Evolutionary conservation across 176 grass and related monocot species (phyloP).

Genomic region (Poa annua): DNA sequence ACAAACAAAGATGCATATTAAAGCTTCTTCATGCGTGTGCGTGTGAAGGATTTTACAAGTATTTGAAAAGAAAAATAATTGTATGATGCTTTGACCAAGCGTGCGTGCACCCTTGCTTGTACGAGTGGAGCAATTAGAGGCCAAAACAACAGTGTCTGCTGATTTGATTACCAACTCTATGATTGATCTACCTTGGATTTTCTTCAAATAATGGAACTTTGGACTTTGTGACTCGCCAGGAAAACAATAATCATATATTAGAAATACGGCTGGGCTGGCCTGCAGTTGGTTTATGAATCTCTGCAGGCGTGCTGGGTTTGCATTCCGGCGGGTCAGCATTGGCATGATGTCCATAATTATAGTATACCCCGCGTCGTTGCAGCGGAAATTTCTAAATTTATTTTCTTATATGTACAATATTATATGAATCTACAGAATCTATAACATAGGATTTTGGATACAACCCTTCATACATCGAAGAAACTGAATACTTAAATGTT

Average conservation of each 20-base stretch:
- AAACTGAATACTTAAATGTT: too few relatives aligned
- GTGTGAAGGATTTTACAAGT: slow-evolving; percentile 9
- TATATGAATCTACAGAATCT: too few relatives aligned
- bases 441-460: too few relatives aligned
- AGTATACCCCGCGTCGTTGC: too few relatives aligned
- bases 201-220: slow-evolving; percentile 31
- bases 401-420: too few relatives aligned
- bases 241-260: background rate
- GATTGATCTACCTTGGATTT: slow-evolving; percentile 31
- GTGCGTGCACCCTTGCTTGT: background rate
- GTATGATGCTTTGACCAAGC: slow-evolving; percentile 32
- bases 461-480: too few relatives aligned
- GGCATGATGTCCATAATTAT: background rate
- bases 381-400: too few relatives aligned
- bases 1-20: background rate
- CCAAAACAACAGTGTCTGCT: slow-evolving; percentile 18
- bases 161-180: slow-evolving; percentile 51
- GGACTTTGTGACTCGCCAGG: background rate
- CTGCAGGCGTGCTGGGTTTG: background rate
- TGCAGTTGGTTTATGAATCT: slow-evolving; percentile 25
- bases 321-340: background rate
- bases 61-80: slow-evolving; percentile 9
- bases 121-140: slow-evolving; percentile 2
- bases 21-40: background rate
- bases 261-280: slow-evolving; percentile 16